A percentile compares a stretch with the other conserved stretches of the same genome.
Conservation (phyloP, 768 basidiomycete genomes). For the Astraeus odoratus region DNA sequence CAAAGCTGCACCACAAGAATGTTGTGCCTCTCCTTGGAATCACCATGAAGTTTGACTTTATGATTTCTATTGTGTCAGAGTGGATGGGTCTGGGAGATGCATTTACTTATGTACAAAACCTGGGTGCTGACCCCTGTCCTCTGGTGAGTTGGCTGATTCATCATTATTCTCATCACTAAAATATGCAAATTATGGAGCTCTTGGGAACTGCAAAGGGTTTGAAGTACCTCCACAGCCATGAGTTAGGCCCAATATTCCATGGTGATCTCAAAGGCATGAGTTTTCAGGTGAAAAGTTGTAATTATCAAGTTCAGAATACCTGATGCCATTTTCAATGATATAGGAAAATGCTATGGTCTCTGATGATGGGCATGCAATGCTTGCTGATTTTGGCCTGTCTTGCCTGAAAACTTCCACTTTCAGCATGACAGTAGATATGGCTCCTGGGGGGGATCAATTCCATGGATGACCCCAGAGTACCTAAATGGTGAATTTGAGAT, state of each 20-base stretch:
- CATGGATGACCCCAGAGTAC: not conserved
- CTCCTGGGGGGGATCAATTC: not conserved
- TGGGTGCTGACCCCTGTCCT: not conserved
- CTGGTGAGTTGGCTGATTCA: not conserved
- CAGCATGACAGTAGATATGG: not conserved
- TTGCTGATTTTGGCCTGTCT: not conserved
- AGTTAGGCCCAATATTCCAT: not conserved
- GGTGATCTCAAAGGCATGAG: not conserved
- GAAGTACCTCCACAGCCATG: not conserved
- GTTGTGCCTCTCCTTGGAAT: not conserved
- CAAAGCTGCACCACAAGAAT: not conserved
- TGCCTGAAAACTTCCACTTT: not conserved
- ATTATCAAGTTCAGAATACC: not conserved
- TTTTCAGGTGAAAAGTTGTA: not conserved
- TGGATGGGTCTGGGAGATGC: not conserved
- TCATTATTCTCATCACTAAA: not conserved
- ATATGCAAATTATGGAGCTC: not conserved
- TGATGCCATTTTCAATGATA: not conserved
- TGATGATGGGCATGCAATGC: not conserved
- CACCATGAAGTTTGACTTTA: not conserved
- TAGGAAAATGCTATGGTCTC: not conserved
- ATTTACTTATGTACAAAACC: not conserved
- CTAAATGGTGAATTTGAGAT: not conserved
- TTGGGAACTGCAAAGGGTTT: not conserved
- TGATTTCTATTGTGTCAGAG: not conserved